A percentile compares a stretch with the other conserved stretches of the same genome.
phyloP scores from a whole-genome alignment of 306 rosid species.

The Fragaria nilgerrensis region DNA sequence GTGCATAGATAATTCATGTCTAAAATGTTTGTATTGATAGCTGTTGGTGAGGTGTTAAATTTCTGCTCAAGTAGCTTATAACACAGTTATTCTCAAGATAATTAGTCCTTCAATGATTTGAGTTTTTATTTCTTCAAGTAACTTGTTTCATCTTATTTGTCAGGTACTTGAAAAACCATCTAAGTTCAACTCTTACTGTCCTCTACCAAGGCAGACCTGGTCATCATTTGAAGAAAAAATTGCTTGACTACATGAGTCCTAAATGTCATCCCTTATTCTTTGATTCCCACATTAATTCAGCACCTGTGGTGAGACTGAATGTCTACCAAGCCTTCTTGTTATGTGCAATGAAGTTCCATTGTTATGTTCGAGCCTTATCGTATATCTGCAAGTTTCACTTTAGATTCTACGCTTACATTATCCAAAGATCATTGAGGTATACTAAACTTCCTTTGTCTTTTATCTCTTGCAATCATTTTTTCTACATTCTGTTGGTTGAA shows the following conservation, averaged over 20 bases:
- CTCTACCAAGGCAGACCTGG: slow-evolving; percentile 75
- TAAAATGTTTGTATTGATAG: neutral
- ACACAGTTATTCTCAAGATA: neutral
- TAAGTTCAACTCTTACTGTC: slow-evolving; percentile 64
- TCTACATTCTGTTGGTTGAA: neutral
- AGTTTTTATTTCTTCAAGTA: slow-evolving; percentile 5
- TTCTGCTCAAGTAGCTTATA: neutral
- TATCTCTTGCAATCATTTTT: neutral
- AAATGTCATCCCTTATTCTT: slow-evolving; percentile 87
- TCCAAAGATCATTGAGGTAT: slow-evolving; percentile 67
- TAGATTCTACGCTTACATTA: slow-evolving; percentile 30
- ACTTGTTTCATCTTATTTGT: slow-evolving; percentile 32
- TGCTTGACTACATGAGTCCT: slow-evolving; percentile 64
- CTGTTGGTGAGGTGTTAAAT: neutral
- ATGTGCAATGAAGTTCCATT: slow-evolving; percentile 89
- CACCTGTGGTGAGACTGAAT: slow-evolving; percentile 76
- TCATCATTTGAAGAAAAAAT: slow-evolving; percentile 43
- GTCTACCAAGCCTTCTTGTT: slow-evolving; percentile 63
- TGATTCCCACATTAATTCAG: slow-evolving; percentile 81
- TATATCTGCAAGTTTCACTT: slow-evolving; percentile 51
- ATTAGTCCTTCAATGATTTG: neutral
- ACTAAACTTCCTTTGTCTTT: slow-evolving; percentile 10
- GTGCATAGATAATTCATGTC: neutral
- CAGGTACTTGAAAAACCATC: slow-evolving; percentile 78
- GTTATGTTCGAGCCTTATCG: slow-evolving; percentile 59